Evolutionary conservation across 805 yeast species (phyloP).

Genomic region (Yarrowia bubula): DNA sequence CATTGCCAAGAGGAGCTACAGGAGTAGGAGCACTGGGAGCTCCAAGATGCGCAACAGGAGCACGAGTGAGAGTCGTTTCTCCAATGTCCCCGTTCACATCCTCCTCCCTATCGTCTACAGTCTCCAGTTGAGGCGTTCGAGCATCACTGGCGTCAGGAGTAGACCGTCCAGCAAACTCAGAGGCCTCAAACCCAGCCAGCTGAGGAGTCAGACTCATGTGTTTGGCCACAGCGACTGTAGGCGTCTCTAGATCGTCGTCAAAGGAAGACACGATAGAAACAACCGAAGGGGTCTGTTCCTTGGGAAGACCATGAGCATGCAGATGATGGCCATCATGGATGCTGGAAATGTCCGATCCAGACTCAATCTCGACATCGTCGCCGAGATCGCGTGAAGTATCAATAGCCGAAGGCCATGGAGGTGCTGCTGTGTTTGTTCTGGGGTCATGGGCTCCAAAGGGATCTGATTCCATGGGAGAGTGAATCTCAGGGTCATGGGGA

Average conservation of each 20-base stretch:
- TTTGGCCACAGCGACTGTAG: conserved; percentile 17
- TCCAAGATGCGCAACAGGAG: conserved; percentile 2
- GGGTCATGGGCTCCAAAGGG: conserved; percentile 19
- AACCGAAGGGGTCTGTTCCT: neutral
- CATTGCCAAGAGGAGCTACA: neutral
- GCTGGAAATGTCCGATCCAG: neutral
- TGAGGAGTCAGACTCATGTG: conserved; percentile 14
- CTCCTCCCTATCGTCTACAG: neutral
- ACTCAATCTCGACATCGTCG: conserved; percentile 23
- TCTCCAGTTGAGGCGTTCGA: conserved; percentile 8
- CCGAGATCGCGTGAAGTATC: neutral
- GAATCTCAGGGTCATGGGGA: too few relatives aligned
- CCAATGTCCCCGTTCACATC: neutral
- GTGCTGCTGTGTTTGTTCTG: conserved; percentile 11
- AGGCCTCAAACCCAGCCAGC: conserved; percentile 6
- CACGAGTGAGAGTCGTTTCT: neutral
- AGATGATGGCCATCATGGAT: neutral
- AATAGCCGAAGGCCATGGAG: conserved; percentile 12
- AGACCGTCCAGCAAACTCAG: conserved; percentile 11
- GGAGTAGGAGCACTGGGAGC: conserved; percentile 18
- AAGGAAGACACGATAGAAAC: conserved; percentile 8
- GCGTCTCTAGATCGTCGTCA: conserved; percentile 14
- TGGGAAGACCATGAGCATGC: neutral
- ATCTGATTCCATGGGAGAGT: conserved; percentile 6
- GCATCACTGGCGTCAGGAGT: conserved; percentile 12